Conservation (phyloP, 1,139 yeast genomes). For the Lodderomyces orthopsilosis region DNA sequence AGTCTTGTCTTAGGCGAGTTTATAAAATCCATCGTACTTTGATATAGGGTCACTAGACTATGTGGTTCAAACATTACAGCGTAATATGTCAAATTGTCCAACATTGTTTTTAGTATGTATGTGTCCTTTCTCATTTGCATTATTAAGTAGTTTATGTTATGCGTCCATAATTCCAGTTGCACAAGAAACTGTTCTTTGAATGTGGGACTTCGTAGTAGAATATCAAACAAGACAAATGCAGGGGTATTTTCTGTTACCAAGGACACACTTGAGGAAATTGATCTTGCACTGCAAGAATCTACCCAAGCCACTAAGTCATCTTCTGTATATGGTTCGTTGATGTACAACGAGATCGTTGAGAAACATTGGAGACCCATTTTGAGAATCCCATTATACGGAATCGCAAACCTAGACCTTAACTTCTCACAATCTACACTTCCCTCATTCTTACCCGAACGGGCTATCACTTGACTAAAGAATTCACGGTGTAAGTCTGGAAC, state of each 20-base stretch:
- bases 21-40: conserved; percentile 16
- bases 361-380: conserved; percentile 12
- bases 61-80: conserved; percentile 24
- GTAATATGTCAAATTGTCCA: conserved; percentile 28
- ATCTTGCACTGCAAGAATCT: conserved; percentile 23
- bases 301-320: conserved; percentile 29
- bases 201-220: conserved; percentile 36
- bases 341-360: conserved; percentile 5
- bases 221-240: conserved; percentile 33
- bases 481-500: conserved; percentile 2
- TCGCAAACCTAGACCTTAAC: background rate
- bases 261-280: conserved; percentile 28
- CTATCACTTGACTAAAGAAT: conserved; percentile 4
- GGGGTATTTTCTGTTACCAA: conserved; percentile 33
- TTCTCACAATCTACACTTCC: background rate
- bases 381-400: conserved; percentile 4
- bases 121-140: conserved; percentile 17
- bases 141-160: conserved; percentile 19
- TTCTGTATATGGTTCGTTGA: conserved; percentile 7
- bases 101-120: conserved; percentile 19
- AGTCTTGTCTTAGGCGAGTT: conserved; percentile 14
- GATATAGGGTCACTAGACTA: conserved; percentile 19
- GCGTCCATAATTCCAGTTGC: conserved; percentile 39
- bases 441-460: background rate
- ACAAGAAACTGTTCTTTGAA: conserved; percentile 29